Evolutionary conservation across 495 filamentous ascomycete genomes (phyloP).

Genomic region (Oleoguttula mirabilis): DNA sequence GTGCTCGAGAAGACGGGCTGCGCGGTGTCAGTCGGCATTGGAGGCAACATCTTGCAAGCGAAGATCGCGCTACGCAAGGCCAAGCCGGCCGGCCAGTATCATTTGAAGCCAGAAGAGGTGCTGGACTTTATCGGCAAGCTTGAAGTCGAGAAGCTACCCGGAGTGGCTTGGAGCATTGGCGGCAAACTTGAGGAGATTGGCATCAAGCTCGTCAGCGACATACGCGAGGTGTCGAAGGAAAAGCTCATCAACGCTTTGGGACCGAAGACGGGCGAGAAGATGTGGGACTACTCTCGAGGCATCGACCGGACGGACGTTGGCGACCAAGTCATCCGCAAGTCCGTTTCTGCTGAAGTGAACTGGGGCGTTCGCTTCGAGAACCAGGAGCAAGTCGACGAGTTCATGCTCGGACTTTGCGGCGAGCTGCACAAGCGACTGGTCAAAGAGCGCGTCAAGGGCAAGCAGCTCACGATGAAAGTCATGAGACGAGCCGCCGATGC

Average conservation of each 20-base stretch:
- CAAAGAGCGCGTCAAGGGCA: slow-evolving; percentile 74
- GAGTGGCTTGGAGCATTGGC: slow-evolving; percentile 75
- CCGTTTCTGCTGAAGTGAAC: slow-evolving; percentile 90
- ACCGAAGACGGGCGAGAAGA: slow-evolving; percentile 81
- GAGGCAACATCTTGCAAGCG: slow-evolving; percentile 77
- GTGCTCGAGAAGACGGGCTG: slow-evolving; percentile 68
- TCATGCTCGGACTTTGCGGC: slow-evolving; percentile 66
- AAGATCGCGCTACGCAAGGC: slow-evolving; percentile 84
- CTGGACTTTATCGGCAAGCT: slow-evolving; percentile 63
- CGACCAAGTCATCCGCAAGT: slow-evolving; percentile 67
- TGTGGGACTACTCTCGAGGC: slow-evolving; percentile 83
- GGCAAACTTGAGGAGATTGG: slow-evolving; percentile 80
- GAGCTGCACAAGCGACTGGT: slow-evolving; percentile 70
- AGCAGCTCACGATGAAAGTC: slow-evolving; percentile 81
- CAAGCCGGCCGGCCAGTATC: slow-evolving; percentile 87
- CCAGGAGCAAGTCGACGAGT: slow-evolving; percentile 81
- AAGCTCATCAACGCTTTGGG: slow-evolving; percentile 59
- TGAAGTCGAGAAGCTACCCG: slow-evolving; percentile 68
- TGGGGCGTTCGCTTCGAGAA: slow-evolving; percentile 94
- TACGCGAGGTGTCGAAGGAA: slow-evolving; percentile 63
- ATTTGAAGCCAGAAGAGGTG: slow-evolving; percentile 68
- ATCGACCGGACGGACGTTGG: slow-evolving; percentile 82
- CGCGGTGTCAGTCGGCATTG: slow-evolving; percentile 88
- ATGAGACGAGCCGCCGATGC: slow-evolving; percentile 79
- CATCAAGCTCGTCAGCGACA: slow-evolving; percentile 67